Evolutionary conservation across 371 early-diverging fungal genomes (phyloP).

Genomic region (Capillidium heterosporum): DNA sequence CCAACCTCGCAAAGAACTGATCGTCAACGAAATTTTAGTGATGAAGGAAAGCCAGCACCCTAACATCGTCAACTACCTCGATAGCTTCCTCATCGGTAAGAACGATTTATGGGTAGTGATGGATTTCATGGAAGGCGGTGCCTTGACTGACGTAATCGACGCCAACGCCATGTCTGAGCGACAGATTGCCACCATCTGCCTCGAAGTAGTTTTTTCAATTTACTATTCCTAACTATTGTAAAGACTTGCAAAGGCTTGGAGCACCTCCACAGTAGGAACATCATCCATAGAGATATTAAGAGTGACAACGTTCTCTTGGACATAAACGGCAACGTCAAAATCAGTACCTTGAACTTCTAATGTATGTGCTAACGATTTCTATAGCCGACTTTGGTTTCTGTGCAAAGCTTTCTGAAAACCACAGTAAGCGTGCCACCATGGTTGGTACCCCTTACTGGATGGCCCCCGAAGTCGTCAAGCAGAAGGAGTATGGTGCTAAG

Average conservation of each 20-base stretch:
- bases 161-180: constrained; percentile 66
- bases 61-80: constrained; percentile 89
- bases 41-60: constrained; percentile 89
- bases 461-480: constrained; percentile 88
- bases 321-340: constrained; percentile 81
- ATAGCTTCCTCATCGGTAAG: constrained; percentile 63
- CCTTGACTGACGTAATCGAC: constrained; percentile 94
- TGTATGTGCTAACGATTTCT: not conserved
- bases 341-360: constrained; percentile 29
- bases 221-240: constrained; percentile 9
- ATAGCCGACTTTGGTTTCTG: constrained; percentile 85
- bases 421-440: constrained; percentile 84
- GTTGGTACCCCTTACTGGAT: constrained; percentile 93
- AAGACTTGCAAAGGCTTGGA: constrained; percentile 69
- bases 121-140: constrained; percentile 98
- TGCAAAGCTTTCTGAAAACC: constrained; percentile 71
- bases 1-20: constrained; percentile 86
- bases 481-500: constrained; percentile 74
- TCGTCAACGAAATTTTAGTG: constrained; percentile 88
- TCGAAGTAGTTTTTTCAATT: constrained; percentile 33
- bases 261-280: constrained; percentile 77
- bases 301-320: constrained; percentile 84
- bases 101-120: constrained; percentile 93
- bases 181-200: constrained; percentile 81
- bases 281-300: constrained; percentile 96